Percentiles rank a stretch among this genome's conserved stretches.
phyloP scores from a whole-genome alignment of 768 basidiomycete species.

The Phanerochaete carnosa region DNA sequence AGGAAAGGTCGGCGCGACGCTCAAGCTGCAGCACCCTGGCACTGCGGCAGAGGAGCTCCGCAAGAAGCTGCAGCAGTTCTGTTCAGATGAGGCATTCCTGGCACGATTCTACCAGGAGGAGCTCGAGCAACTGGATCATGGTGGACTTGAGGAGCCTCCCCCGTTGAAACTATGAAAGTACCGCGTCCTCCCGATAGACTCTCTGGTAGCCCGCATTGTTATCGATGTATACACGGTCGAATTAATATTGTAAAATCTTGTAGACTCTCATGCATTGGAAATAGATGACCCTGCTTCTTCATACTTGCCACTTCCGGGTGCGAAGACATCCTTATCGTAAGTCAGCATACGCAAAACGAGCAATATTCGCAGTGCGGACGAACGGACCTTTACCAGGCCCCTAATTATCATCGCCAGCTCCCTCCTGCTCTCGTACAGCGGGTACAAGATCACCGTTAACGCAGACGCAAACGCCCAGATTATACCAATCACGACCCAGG shows the following conservation, averaged over 20 bases:
- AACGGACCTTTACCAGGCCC: conserved; percentile 63
- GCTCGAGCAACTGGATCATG: conserved; percentile 44
- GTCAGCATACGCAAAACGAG: not conserved
- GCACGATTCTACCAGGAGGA: conserved; percentile 73
- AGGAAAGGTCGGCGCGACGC: conserved; percentile 53
- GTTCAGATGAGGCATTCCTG: conserved; percentile 53
- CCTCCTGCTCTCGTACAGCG: conserved; percentile 77
- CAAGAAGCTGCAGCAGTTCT: conserved; percentile 58
- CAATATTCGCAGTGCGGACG: not conserved
- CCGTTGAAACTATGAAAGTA: conserved; percentile 40
- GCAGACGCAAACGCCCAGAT: conserved; percentile 81
- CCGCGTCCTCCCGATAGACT: not conserved
- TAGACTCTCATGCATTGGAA: not conserved
- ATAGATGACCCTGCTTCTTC: not conserved
- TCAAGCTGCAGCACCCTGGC: conserved; percentile 53
- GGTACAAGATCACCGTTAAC: conserved; percentile 77
- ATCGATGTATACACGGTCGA: no score
- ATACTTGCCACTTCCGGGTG: not conserved
- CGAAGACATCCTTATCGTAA: conserved; percentile 5
- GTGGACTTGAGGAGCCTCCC: conserved; percentile 49
- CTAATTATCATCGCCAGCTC: conserved; percentile 56
- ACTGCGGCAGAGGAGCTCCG: conserved; percentile 63
- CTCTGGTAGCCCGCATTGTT: no score
- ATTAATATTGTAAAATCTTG: no score
- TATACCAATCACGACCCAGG: conserved; percentile 81